Evolutionary conservation across 495 filamentous ascomycete species (phyloP).

Genomic region (Margaritispora aquatica): DNA sequence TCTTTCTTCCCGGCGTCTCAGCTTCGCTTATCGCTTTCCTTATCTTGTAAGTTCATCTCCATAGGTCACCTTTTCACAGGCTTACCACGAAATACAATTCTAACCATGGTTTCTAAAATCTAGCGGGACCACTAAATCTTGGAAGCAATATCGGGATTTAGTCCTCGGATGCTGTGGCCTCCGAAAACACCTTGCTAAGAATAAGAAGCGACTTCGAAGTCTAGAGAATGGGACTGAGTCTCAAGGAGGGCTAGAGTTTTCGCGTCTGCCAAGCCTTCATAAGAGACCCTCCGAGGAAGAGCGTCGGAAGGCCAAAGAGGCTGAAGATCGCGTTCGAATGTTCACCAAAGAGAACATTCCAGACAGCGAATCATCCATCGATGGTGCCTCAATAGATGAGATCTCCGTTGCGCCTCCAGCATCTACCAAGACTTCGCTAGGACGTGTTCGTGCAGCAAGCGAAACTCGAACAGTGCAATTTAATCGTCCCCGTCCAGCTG

Average conservation of each 20-base stretch:
- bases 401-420: not conserved
- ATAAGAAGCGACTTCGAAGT: not conserved
- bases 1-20: constrained; percentile 37
- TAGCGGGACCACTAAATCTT: constrained; percentile 17
- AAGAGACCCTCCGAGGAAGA: constrained; percentile 2
- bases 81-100: too few relatives aligned
- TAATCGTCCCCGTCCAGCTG: not conserved
- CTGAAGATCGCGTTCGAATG: constrained; percentile 7
- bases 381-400: not conserved
- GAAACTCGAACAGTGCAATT: not conserved
- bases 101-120: too few relatives aligned
- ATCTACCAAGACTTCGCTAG: not conserved
- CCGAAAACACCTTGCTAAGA: not conserved
- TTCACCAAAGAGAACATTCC: not conserved
- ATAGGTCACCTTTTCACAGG: too few relatives aligned
- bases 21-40: constrained; percentile 29
- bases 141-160: constrained; percentile 18
- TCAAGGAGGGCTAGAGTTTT: constrained; percentile 13
- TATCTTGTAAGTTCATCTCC: constrained; percentile 6
- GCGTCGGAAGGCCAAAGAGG: constrained; percentile 5
- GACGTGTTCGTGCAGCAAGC: not conserved
- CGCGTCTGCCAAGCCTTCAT: constrained; percentile 13
- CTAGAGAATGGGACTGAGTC: not conserved
- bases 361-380: not conserved
- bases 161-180: constrained; percentile 14